Base-by-base conservation (phyloP, 768 basidiomycete species). In the Trametes maxima region DNA sequence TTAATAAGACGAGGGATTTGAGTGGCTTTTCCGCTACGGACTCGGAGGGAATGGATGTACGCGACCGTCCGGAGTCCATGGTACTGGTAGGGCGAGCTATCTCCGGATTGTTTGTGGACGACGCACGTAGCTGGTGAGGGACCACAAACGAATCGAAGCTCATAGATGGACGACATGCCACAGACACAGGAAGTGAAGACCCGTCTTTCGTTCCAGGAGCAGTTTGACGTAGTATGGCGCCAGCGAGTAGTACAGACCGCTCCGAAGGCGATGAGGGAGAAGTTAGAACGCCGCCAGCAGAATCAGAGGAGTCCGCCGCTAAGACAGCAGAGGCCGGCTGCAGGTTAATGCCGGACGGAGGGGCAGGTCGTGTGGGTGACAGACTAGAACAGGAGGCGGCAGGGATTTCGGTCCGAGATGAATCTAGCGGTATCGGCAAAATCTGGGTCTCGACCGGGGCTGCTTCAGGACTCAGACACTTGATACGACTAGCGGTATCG, bases 1-100 rank as follows among this genome's bases (percentile, higher is more conserved):
- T 69, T 47, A 76, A 74, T 12, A 73, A 74, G 13, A 62, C 74
- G 16, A 78, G 72, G 2, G 77, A 73, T 54, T 70, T 75, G 24
- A 77, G 63, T 3, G 63, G 63, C 57, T 69, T 74, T 24, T 57
- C 52, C 37, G 53, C 17, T 22, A 21, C 28, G 28, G n/a, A n/a
- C n/a, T n/a, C n/a, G n/a, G 28, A 33, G 28, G 28, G 28, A 3
- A 33, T 33, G 28, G 28, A 3, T 33, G 28, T 33, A 33, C 8
- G 28, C 28, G 28, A 33, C 3, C 28, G 8, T 33, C 8, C 28
- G 8, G 28, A 33, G 8, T 33, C 28, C 28, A 8, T 8, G 28
- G 28, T 33, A 33, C 4, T 8, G 28, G 28, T 33, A 33, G 28
- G 28, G 28, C 28, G 8, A 33, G 28, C 8, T 8, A 8, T 33